Conservation (phyloP, 2,329 filamentous ascomycete genomes). For the Neonectria ditissima region DNA sequence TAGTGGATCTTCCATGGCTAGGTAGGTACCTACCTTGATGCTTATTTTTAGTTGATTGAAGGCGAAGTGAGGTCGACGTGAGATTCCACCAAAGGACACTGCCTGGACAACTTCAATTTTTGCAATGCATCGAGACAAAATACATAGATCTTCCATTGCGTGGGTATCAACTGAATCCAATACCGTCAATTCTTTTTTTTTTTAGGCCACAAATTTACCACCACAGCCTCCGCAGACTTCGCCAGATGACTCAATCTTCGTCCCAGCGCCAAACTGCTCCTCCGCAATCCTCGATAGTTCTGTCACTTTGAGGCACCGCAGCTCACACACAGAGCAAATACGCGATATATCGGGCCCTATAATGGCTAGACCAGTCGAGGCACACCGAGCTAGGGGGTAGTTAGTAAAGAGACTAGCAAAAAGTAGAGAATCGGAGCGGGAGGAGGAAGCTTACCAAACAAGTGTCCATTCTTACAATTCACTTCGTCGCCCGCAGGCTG, state of each 20-base stretch:
- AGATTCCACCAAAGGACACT: not conserved
- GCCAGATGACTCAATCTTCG: constrained; percentile 46
- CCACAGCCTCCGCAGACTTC: constrained; percentile 56
- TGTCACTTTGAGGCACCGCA: constrained; percentile 60
- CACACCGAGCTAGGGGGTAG: constrained; percentile 60
- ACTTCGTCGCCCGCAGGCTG: constrained; percentile 50
- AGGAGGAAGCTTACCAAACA: constrained; percentile 51
- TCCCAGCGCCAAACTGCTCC: constrained; percentile 45
- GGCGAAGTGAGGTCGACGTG: no score
- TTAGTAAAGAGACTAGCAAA: constrained; percentile 13
- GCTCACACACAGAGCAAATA: constrained; percentile 66
- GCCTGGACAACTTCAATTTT: not conserved
- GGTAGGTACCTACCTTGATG: not conserved
- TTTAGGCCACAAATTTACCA: constrained; percentile 56
- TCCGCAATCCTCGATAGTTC: constrained; percentile 54
- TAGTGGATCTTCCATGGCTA: not conserved
- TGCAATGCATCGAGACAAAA: not conserved
- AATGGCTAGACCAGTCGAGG: constrained; percentile 66
- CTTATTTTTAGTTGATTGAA: not conserved
- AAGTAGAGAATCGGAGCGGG: not conserved
- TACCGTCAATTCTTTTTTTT: not conserved
- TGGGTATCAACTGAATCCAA: not conserved
- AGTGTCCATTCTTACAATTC: constrained; percentile 54
- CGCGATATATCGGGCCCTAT: constrained; percentile 65
- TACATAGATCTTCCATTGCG: not conserved